These are phyloP conservation scores for Phytopythium boreale DNA, from an alignment of 352 stramenopile genomes.

Conservation along the genomic window DNA sequence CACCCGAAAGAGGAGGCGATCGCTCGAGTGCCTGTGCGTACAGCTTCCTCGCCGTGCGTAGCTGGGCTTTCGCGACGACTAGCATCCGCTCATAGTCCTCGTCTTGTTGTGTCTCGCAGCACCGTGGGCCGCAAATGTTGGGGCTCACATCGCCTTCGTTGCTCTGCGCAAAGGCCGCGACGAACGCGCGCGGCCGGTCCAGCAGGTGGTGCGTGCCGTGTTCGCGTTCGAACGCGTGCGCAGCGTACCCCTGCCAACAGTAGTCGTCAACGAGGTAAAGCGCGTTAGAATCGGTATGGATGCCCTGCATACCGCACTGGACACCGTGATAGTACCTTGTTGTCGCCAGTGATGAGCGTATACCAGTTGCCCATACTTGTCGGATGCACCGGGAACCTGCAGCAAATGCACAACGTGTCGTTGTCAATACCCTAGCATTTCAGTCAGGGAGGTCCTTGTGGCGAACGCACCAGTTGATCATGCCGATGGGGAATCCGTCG, in stretches of 20 bases:
- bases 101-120: slow-evolving; percentile 51
- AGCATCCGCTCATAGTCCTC: slow-evolving; percentile 82
- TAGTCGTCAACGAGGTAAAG: not conserved
- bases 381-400: slow-evolving; percentile 90
- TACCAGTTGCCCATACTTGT: slow-evolving; percentile 94
- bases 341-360: slow-evolving; percentile 92
- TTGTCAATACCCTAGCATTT: not conserved
- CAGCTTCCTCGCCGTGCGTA: slow-evolving; percentile 56
- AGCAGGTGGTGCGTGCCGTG: slow-evolving; percentile 77
- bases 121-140: slow-evolving; percentile 83
- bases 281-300: not conserved
- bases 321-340: slow-evolving; percentile 56
- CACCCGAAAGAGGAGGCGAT: slow-evolving; percentile 32
- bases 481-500: slow-evolving; percentile 81
- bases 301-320: not conserved
- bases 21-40: slow-evolving; percentile 40
- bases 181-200: slow-evolving; percentile 82
- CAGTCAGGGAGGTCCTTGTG: not conserved
- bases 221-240: slow-evolving; percentile 86
- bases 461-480: slow-evolving; percentile 84
- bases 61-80: slow-evolving; percentile 69
- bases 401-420: not conserved
- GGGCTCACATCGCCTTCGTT: slow-evolving; percentile 93
- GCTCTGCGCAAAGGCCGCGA: slow-evolving; percentile 91
- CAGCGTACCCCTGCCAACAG: slow-evolving; percentile 64